A percentile compares a stretch with the other conserved stretches of the same genome.
These are phyloP conservation scores for Aureobasidium sp. DNA, from an alignment of 2,329 filamentous ascomycete species.

Conservation along the genomic window DNA sequence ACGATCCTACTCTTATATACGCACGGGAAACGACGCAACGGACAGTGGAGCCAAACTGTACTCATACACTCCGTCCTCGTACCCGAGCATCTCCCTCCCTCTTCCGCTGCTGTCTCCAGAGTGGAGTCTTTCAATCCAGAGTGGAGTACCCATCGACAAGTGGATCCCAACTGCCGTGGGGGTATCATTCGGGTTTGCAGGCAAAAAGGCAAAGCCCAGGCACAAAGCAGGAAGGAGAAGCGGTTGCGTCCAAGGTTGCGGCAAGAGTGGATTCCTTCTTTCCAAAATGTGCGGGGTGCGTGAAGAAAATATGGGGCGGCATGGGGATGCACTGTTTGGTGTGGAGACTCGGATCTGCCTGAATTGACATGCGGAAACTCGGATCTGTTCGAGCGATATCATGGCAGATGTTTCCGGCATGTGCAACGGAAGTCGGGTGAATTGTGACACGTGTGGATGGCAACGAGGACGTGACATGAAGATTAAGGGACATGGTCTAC, in stretches of 20 bases:
- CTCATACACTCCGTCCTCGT: not conserved
- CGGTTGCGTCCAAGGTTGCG: conserved; percentile 1
- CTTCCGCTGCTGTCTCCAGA: not conserved
- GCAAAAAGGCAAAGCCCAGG: not conserved
- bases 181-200: not conserved
- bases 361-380: not conserved
- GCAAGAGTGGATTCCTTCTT: not conserved
- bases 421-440: not conserved
- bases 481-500: not conserved
- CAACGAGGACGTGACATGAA: not conserved
- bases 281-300: not conserved
- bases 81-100: not conserved
- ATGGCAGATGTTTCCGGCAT: not conserved
- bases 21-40: not conserved
- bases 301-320: not conserved
- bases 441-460: not conserved
- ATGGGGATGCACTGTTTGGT: not conserved
- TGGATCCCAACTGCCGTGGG: not conserved
- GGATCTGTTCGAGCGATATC: not conserved
- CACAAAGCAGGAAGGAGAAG: not conserved
- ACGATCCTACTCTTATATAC: conserved; percentile 4
- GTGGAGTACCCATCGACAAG: not conserved
- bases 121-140: not conserved
- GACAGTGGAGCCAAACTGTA: not conserved
- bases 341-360: not conserved